Base-by-base conservation (phyloP, 2,329 filamentous ascomycete species). In the Beauveria sp. region DNA sequence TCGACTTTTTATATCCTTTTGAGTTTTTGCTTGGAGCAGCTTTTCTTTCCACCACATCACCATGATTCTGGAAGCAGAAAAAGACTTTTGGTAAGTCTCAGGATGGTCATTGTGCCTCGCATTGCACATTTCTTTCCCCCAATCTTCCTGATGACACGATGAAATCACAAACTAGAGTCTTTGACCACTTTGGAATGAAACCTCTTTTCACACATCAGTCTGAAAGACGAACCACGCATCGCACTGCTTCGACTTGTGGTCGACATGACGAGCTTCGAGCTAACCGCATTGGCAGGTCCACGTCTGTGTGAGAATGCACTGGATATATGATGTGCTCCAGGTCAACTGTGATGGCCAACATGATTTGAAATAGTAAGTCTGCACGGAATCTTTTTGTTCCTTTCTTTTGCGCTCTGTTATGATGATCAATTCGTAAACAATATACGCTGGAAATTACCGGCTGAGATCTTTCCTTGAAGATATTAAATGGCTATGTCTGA, bases 141-240 rank as follows among this genome's bases (percentile, higher is more conserved):
- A 66, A 68, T 66, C 63, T 64, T 76, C 77, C 74, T 91, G 90
- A 93, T 93, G 90, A 92, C 86, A 91, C 78, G 75, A 80, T 79
- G 81, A 83, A 87, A 91, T 89, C 88, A 84, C 87, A 87, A 92
- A 92, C 90, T 96, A 96, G 91, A 96, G 91, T 96, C 91, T 96
- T 94, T 94, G 91, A 96, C 86, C 88, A 43, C 80, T 74, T 73
- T 75, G 81, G 85, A 83, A 88, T 93, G 90, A 92, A 92, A 93
- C 87, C 76, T 85, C 76, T 81, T 84, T 58, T 90, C 87, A 84
- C 87, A 93, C 89, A 90, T 94, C 90, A 94, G 90, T 91, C 90
- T 94, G 90, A 94, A 81, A 76, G 72, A 72, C 18, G 14, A 28
- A 47, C 50, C 41, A 46, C 26, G 7, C 40, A 48, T 22, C 47